These are phyloP conservation scores for Suillus variegatus DNA, from an alignment of 768 basidiomycete genomes.

Conservation along the genomic window DNA sequence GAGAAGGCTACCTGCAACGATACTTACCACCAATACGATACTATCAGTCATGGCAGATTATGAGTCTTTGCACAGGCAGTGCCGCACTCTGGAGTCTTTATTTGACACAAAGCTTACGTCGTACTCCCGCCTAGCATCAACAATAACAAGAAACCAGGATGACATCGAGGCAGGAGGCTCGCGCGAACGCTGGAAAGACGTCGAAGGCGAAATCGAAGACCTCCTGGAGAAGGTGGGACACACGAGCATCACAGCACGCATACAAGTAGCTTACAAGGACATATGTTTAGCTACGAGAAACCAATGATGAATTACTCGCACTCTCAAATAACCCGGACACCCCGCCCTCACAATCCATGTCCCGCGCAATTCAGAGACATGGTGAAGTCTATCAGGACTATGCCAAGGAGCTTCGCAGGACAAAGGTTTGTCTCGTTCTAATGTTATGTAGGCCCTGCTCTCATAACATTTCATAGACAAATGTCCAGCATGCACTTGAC, in stretches of 20 bases:
- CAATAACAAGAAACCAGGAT: constrained; percentile 50
- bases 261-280: constrained; percentile 5
- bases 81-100: constrained; percentile 89
- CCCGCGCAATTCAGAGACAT: constrained; percentile 89
- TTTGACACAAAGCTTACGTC: constrained; percentile 90
- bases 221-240: constrained; percentile 73
- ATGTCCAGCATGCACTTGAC: constrained; percentile 80
- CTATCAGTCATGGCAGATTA: constrained; percentile 65
- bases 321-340: constrained; percentile 69
- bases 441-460: neutral
- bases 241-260: neutral
- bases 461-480: constrained; percentile 49
- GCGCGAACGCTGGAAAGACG: constrained; percentile 72
- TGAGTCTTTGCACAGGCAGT: constrained; percentile 89
- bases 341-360: constrained; percentile 78
- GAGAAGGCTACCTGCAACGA: neutral
- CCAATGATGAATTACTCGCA: constrained; percentile 74
- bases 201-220: constrained; percentile 87
- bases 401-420: constrained; percentile 78
- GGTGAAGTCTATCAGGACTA: constrained; percentile 89
- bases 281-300: constrained; percentile 71
- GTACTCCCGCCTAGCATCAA: constrained; percentile 83
- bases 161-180: constrained; percentile 75
- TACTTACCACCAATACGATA: neutral
- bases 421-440: constrained; percentile 57